phyloP scores from a whole-genome alignment of 768 basidiomycete genomes.

The Rhizopogon vesiculosus region DNA sequence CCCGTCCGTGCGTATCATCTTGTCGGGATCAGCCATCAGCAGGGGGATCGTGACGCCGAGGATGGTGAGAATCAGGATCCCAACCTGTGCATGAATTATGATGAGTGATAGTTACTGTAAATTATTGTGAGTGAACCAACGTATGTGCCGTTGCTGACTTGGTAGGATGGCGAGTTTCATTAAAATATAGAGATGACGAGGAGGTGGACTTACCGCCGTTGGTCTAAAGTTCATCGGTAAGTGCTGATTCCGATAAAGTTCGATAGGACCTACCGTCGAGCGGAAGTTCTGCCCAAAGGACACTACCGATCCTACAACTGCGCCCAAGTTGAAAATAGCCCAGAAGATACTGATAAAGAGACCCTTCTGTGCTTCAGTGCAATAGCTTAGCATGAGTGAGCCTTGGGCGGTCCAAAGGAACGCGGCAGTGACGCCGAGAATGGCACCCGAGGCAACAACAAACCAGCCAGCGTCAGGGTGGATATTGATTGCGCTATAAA shows the following conservation, averaged over 20 bases:
- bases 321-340: slow-evolving; percentile 78
- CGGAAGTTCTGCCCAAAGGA: slow-evolving; percentile 67
- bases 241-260: background rate
- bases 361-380: slow-evolving; percentile 72
- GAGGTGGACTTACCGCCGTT: slow-evolving; percentile 18
- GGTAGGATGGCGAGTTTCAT: background rate
- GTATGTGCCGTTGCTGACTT: slow-evolving; percentile 69
- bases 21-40: slow-evolving; percentile 64
- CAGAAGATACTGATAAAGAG: slow-evolving; percentile 73
- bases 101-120: slow-evolving; percentile 41
- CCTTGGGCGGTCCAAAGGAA: slow-evolving; percentile 80
- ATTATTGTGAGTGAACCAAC: slow-evolving; percentile 33
- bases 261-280: slow-evolving; percentile 41
- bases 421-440: slow-evolving; percentile 65
- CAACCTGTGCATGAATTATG: slow-evolving; percentile 5
- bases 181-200: background rate
- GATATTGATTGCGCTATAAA: slow-evolving; percentile 58
- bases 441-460: slow-evolving; percentile 63
- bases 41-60: slow-evolving; percentile 63
- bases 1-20: slow-evolving; percentile 72
- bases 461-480: slow-evolving; percentile 56
- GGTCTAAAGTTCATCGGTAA: slow-evolving; percentile 9
- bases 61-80: slow-evolving; percentile 63
- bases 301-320: slow-evolving; percentile 70
- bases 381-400: slow-evolving; percentile 74